These are phyloP conservation scores for Solanum tarijense DNA, from an alignment of 257 asterid genomes.

Conservation along the genomic window DNA sequence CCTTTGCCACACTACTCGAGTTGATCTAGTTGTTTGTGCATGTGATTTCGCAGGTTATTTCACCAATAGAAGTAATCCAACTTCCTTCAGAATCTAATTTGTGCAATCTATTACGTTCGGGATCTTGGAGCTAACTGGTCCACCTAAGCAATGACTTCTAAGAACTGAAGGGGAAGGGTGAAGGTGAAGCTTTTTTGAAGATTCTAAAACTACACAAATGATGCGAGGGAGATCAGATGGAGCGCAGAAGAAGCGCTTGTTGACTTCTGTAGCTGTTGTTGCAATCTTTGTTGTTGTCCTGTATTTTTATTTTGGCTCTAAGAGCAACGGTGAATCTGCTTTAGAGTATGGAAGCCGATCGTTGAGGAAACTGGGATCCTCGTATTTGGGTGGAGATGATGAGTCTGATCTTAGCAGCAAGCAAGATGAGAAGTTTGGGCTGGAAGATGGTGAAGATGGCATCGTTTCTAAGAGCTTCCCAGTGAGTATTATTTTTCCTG, in stretches of 20 bases:
- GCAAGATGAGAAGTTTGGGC: slow-evolving; percentile 51
- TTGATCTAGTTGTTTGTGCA: neutral
- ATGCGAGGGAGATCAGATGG: slow-evolving; percentile 77
- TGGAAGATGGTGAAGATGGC: slow-evolving; percentile 61
- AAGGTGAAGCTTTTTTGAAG: slow-evolving; percentile 13
- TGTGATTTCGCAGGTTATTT: neutral
- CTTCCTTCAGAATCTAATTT: neutral
- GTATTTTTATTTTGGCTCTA: slow-evolving; percentile 63
- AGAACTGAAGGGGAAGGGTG: slow-evolving; percentile 10
- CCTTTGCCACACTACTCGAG: neutral
- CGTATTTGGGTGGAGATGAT: slow-evolving; percentile 85
- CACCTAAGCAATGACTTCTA: slow-evolving; percentile 9
- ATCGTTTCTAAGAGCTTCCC: slow-evolving; percentile 61
- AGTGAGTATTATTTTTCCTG: slow-evolving; percentile 31
- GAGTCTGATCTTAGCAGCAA: slow-evolving; percentile 55
- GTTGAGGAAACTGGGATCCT: slow-evolving; percentile 74
- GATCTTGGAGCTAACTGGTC: slow-evolving; percentile 2
- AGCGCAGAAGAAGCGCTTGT: slow-evolving; percentile 55
- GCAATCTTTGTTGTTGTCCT: slow-evolving; percentile 43
- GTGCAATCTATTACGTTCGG: slow-evolving; percentile 6
- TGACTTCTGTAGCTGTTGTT: slow-evolving; percentile 40
- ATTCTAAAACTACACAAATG: slow-evolving; percentile 29
- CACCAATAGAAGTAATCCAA: neutral
- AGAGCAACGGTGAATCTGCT: slow-evolving; percentile 76
- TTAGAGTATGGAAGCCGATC: slow-evolving; percentile 84